Percentiles rank a stretch among this genome's conserved stretches.
These are phyloP conservation scores for Pterula multifida DNA, from an alignment of 1,284 basidiomycete species.

Conservation along the genomic window DNA sequence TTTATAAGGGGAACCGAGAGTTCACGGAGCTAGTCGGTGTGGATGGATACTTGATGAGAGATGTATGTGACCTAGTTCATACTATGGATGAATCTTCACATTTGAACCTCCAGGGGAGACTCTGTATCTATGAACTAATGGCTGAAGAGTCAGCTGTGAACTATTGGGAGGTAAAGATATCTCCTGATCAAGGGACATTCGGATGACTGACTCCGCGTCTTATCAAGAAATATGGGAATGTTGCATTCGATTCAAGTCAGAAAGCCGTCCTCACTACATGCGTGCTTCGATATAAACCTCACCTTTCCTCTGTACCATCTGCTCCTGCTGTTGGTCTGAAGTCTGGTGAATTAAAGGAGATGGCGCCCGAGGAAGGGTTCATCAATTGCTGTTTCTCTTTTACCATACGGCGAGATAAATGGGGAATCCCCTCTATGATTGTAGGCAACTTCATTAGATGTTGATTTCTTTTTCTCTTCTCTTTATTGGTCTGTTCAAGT, in stretches of 20 bases:
- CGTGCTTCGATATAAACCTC: conserved; percentile 72
- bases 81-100: conserved; percentile 14
- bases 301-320: conserved; percentile 21
- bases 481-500: too few relatives aligned
- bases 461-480: conserved; percentile 13
- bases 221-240: conserved; percentile 80
- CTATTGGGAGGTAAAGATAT: conserved; percentile 82
- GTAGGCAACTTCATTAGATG: conserved; percentile 17
- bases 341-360: conserved; percentile 12
- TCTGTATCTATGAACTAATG: conserved; percentile 98
- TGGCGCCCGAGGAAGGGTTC: conserved; percentile 14
- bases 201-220: neutral
- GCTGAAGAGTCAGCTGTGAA: conserved; percentile 93
- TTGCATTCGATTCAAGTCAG: conserved; percentile 80
- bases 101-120: conserved; percentile 45
- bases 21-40: conserved; percentile 83
- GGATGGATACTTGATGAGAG: conserved; percentile 71
- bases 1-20: conserved; percentile 95
- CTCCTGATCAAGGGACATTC: conserved; percentile 3
- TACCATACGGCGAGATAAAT: conserved; percentile 39
- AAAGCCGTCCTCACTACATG: conserved; percentile 93
- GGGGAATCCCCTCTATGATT: conserved; percentile 32
- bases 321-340: conserved; percentile 10
- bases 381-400: conserved; percentile 48
- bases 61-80: conserved; percentile 36